These are phyloP conservation scores for Tulasnella sp. DNA, from an alignment of 768 basidiomycete genomes.

Conservation along the genomic window DNA sequence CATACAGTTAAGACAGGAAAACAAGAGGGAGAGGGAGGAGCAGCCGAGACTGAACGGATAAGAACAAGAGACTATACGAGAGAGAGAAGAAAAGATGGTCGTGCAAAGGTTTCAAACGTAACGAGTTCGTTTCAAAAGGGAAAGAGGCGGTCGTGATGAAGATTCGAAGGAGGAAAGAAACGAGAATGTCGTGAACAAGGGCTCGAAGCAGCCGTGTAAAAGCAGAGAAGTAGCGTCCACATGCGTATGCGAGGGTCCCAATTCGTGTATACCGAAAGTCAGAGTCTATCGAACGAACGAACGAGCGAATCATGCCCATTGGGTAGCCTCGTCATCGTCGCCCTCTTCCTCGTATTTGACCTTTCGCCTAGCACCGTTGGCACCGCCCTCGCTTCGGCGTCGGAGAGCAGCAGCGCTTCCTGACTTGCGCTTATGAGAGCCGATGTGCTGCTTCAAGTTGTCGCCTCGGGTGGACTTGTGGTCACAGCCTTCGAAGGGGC, in stretches of 20 bases:
- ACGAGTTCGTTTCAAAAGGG: background rate
- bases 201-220: background rate
- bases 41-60: background rate
- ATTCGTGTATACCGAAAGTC: background rate
- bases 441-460: slow-evolving; percentile 28
- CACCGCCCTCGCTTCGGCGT: slow-evolving; percentile 1
- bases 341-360: slow-evolving; percentile 8
- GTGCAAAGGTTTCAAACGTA: background rate
- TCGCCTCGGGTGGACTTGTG: slow-evolving; percentile 27
- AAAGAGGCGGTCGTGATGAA: background rate
- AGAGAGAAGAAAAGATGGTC: background rate
- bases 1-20: background rate
- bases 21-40: background rate
- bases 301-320: background rate
- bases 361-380: background rate
- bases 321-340: background rate
- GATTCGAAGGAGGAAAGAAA: background rate
- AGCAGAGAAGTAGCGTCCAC: background rate
- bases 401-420: slow-evolving; percentile 1
- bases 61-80: background rate
- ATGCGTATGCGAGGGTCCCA: background rate
- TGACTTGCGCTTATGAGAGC: slow-evolving; percentile 22
- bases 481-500: slow-evolving; percentile 19
- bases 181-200: background rate
- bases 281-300: background rate